A percentile compares a stretch with the other conserved stretches of the same genome.
These are phyloP conservation scores for Fonsecaea multimorphosa DNA, from an alignment of 2,329 filamentous ascomycete genomes.

Conservation along the genomic window DNA sequence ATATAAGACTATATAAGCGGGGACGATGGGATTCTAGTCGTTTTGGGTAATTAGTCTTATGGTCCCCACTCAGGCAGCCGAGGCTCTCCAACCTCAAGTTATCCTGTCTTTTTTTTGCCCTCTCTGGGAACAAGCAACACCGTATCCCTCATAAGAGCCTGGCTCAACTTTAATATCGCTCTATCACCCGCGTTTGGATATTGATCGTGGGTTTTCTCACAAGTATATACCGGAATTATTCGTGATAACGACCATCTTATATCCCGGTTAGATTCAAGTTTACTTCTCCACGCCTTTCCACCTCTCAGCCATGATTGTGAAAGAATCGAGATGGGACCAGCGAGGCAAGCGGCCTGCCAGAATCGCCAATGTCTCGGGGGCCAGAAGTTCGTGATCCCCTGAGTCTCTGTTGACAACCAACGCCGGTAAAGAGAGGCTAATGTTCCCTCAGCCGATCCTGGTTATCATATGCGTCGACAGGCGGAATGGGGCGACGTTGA, in stretches of 20 bases:
- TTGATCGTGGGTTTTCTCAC: no score
- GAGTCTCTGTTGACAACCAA: neutral
- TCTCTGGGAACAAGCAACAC: no score
- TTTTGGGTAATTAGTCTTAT: neutral
- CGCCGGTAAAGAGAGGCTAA: neutral
- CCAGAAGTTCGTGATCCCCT: conserved; percentile 25
- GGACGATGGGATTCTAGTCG: neutral
- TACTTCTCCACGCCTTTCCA: neutral
- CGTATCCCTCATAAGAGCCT: no score
- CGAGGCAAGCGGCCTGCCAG: conserved; percentile 1
- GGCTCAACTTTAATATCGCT: neutral
- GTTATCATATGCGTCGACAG: conserved; percentile 15
- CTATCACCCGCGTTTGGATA: neutral
- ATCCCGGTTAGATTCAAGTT: neutral
- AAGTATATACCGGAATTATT: no score
- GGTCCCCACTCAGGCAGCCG: neutral
- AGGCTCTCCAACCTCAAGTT: neutral
- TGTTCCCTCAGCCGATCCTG: conserved; percentile 30
- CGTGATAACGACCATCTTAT: neutral
- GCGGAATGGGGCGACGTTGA: conserved; percentile 39
- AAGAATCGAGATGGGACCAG: conserved; percentile 6
- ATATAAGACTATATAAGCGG: neutral
- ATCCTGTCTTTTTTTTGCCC: no score
- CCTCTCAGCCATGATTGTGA: neutral
- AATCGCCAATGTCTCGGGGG: conserved; percentile 20